Percentiles rank a stretch among this genome's conserved stretches.
phyloP scores from a whole-genome alignment of 306 rosid genomes.

The Cucumis cinereus region DNA sequence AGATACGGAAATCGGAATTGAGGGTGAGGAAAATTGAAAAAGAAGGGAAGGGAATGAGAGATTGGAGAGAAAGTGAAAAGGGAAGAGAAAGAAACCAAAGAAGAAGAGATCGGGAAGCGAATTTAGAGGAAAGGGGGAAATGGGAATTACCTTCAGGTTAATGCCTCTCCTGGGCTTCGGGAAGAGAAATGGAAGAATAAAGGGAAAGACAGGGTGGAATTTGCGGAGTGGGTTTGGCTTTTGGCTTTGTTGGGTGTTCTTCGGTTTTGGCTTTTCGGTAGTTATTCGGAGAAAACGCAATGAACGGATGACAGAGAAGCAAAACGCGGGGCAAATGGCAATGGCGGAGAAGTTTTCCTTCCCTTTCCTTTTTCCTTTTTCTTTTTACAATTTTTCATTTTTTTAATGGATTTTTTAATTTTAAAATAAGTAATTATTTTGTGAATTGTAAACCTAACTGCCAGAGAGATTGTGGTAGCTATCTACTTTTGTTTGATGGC shows the following conservation, averaged over 20 bases:
- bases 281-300: slow-evolving; percentile 4
- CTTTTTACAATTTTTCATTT: background rate
- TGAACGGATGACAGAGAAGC: slow-evolving; percentile 9
- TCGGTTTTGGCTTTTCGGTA: slow-evolving; percentile 4
- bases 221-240: background rate
- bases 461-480: background rate
- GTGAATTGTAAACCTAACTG: background rate
- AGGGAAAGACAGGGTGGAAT: slow-evolving; percentile 1
- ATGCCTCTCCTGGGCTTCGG: slow-evolving; percentile 3
- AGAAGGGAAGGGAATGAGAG: background rate
- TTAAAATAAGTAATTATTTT: background rate
- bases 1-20: background rate
- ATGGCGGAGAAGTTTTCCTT: background rate
- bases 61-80: background rate
- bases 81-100: background rate
- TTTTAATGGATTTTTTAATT: background rate
- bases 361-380: background rate
- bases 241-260: background rate
- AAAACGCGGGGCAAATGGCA: background rate
- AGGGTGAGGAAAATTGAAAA: background rate
- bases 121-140: background rate
- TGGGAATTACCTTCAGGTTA: background rate
- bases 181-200: slow-evolving; percentile 1
- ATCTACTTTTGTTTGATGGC: background rate
- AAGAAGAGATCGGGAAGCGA: background rate